phyloP scores from a whole-genome alignment of 176 grass and related monocot genomes.

The Chloris gayana region DNA sequence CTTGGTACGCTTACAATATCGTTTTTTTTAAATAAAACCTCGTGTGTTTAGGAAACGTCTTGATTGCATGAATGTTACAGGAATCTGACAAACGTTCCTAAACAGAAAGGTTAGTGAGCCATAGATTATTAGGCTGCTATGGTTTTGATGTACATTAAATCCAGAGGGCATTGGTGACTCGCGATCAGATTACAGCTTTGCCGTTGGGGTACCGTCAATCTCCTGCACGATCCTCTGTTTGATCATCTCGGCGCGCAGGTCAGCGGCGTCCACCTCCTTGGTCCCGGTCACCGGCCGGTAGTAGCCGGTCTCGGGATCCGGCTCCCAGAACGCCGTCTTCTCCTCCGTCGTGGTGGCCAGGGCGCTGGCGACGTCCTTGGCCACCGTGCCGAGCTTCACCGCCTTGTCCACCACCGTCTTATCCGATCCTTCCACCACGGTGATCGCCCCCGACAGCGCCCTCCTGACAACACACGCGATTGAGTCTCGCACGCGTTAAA shows the following conservation, averaged over 20 bases:
- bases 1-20: not conserved
- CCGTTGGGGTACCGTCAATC: not conserved
- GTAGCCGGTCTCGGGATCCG: slow-evolving; percentile 50
- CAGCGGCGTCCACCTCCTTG: slow-evolving; percentile 47
- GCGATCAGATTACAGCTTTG: not conserved
- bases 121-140: not conserved
- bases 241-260: slow-evolving; percentile 46
- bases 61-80: not conserved
- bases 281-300: slow-evolving; percentile 54
- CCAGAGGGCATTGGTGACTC: not conserved
- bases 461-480: slow-evolving; percentile 13
- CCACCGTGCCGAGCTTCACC: slow-evolving; percentile 38
- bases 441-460: slow-evolving; percentile 1
- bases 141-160: not conserved
- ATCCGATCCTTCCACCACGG: not conserved
- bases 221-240: slow-evolving; percentile 32
- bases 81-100: not conserved
- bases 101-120: not conserved
- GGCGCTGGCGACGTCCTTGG: slow-evolving; percentile 1
- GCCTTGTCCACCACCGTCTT: slow-evolving; percentile 39
- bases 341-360: slow-evolving; percentile 31
- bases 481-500: not conserved
- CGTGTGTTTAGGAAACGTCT: not conserved
- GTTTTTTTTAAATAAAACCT: not conserved
- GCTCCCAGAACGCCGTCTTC: slow-evolving; percentile 62